These are phyloP conservation scores for Whalleya microplaca DNA, from an alignment of 2,329 filamentous ascomycete species.

Conservation along the genomic window DNA sequence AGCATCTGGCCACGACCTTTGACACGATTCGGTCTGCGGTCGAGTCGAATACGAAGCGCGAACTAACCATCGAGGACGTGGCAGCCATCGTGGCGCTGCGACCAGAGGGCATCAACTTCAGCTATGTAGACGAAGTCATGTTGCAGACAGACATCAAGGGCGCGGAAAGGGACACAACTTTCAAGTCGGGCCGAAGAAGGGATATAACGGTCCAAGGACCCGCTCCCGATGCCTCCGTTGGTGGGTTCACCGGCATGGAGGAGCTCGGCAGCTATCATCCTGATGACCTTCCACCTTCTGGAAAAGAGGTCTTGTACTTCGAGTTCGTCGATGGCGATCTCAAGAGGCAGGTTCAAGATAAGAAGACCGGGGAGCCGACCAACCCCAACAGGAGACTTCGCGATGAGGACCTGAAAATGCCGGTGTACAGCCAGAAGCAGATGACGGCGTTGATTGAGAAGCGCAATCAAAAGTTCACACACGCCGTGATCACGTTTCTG, in stretches of 20 bases:
- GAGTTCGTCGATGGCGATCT: constrained; percentile 92
- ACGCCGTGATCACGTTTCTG: constrained; percentile 77
- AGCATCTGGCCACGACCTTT: constrained; percentile 89
- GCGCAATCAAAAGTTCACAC: constrained; percentile 80
- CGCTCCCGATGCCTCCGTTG: constrained; percentile 59
- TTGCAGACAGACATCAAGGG: constrained; percentile 80
- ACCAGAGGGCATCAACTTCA: constrained; percentile 78
- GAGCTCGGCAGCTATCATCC: constrained; percentile 40
- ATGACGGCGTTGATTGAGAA: constrained; percentile 89
- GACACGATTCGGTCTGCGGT: constrained; percentile 85
- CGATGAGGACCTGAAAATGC: constrained; percentile 86
- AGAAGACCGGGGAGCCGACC: constrained; percentile 73
- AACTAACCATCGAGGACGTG: constrained; percentile 76
- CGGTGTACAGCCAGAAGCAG: constrained; percentile 89
- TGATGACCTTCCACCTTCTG: constrained; percentile 39
- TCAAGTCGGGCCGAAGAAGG: constrained; percentile 60
- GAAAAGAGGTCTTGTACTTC: constrained; percentile 78
- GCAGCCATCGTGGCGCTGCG: constrained; percentile 79
- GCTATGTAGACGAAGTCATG: constrained; percentile 83
- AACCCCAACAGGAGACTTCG: constrained; percentile 69
- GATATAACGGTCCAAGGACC: constrained; percentile 54
- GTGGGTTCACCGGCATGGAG: constrained; percentile 56
- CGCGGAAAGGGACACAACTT: constrained; percentile 65
- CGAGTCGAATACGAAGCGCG: constrained; percentile 76
- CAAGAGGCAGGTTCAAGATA: constrained; percentile 74